These are phyloP conservation scores for Tetracladium marchalianum DNA, from an alignment of 495 filamentous ascomycete species.

Conservation along the genomic window DNA sequence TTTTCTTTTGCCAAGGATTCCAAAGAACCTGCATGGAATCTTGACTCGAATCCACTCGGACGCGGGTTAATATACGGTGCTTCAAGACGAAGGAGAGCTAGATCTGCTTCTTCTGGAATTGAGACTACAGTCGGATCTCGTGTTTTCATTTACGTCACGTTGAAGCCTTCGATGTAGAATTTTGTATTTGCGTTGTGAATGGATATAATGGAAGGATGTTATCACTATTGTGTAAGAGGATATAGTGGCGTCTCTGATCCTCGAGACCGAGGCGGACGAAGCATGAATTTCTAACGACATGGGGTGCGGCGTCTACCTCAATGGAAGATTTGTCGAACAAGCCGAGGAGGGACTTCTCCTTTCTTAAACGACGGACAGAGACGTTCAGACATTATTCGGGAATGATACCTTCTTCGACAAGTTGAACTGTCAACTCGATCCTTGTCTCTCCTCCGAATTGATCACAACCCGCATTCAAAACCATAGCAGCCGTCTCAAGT, in stretches of 20 bases:
- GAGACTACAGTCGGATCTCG: slow-evolving; percentile 14
- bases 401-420: slow-evolving; percentile 41
- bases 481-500: slow-evolving; percentile 15
- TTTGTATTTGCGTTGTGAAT: slow-evolving; percentile 9
- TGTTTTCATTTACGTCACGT: slow-evolving; percentile 12
- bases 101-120: slow-evolving; percentile 22
- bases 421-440: slow-evolving; percentile 27
- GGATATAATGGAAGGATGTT: slow-evolving; percentile 14
- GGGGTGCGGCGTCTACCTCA: slow-evolving; percentile 21
- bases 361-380: slow-evolving; percentile 43
- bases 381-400: slow-evolving; percentile 38
- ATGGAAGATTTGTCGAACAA: slow-evolving; percentile 51
- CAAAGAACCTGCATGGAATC: slow-evolving; percentile 26
- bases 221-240: slow-evolving; percentile 24
- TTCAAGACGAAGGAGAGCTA: slow-evolving; percentile 24
- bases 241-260: slow-evolving; percentile 23
- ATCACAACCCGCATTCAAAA: slow-evolving; percentile 28
- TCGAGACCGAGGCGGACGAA: slow-evolving; percentile 23
- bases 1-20: slow-evolving; percentile 24
- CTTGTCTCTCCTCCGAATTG: slow-evolving; percentile 28
- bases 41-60: slow-evolving; percentile 21
- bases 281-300: slow-evolving; percentile 24
- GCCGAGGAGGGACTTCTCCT: slow-evolving; percentile 48
- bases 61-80: slow-evolving; percentile 26
- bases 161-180: slow-evolving; percentile 25